phyloP scores from a whole-genome alignment of 2,329 filamentous ascomycete species.

The Hypomyces rosellus region DNA sequence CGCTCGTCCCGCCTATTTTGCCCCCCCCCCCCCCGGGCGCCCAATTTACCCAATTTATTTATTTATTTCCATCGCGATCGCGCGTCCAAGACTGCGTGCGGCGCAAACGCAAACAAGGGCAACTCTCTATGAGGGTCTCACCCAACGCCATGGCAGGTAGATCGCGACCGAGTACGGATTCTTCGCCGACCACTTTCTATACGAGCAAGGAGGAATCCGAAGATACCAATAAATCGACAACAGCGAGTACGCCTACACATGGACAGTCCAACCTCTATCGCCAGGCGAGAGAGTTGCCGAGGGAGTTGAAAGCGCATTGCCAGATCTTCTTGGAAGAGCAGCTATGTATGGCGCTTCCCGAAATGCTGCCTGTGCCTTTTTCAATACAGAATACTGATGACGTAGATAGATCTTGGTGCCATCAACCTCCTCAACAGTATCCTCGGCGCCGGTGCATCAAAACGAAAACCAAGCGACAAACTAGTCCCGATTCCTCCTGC shows the following conservation, averaged over 20 bases:
- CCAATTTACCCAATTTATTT: too few relatives aligned
- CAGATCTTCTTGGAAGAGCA: slow-evolving; percentile 71
- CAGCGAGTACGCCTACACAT: slow-evolving; percentile 30
- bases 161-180: slow-evolving; percentile 18
- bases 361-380: not conserved
- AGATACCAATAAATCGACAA: slow-evolving; percentile 23
- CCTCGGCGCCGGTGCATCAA: slow-evolving; percentile 46
- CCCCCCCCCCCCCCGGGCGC: too few relatives aligned
- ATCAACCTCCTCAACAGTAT: slow-evolving; percentile 59
- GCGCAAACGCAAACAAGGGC: too few relatives aligned
- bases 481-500: slow-evolving; percentile 61
- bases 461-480: slow-evolving; percentile 20
- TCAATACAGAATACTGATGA: not conserved
- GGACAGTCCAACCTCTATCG: slow-evolving; percentile 39
- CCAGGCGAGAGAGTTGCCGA: slow-evolving; percentile 49
- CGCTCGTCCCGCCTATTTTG: too few relatives aligned
- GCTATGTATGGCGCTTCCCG: slow-evolving; percentile 46
- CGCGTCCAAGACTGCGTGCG: too few relatives aligned
- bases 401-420: slow-evolving; percentile 34
- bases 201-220: slow-evolving; percentile 22
- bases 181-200: slow-evolving; percentile 30
- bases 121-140: not conserved
- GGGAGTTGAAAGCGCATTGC: slow-evolving; percentile 59
- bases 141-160: slow-evolving; percentile 8
- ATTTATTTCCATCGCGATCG: not conserved